Percentiles rank a stretch among this genome's conserved stretches.
phyloP scores from a whole-genome alignment of 345 rosid genomes.

The Citrus mangshanensis region DNA sequence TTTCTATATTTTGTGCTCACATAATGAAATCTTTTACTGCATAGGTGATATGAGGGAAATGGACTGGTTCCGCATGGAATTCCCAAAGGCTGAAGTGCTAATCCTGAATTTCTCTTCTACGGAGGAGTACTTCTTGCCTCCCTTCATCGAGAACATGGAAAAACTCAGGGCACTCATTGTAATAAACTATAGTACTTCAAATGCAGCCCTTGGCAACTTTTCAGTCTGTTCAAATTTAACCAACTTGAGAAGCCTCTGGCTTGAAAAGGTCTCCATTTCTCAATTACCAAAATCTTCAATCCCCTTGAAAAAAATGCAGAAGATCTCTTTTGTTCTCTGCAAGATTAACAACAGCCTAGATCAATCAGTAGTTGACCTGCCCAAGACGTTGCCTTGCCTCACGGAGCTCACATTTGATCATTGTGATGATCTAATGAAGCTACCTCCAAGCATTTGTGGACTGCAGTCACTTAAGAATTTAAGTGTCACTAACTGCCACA shows the following conservation, averaged over 20 bases:
- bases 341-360: conserved; percentile 59
- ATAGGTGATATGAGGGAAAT: conserved; percentile 75
- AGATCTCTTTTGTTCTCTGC: conserved; percentile 74
- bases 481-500: conserved; percentile 88
- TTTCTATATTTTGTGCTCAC: not conserved
- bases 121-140: conserved; percentile 69
- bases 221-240: conserved; percentile 46
- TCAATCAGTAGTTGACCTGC: conserved; percentile 40
- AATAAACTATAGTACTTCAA: conserved; percentile 56
- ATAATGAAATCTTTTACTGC: not conserved
- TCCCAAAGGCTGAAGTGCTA: conserved; percentile 88
- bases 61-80: conserved; percentile 79
- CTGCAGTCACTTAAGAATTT: conserved; percentile 49
- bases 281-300: conserved; percentile 39
- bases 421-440: conserved; percentile 59
- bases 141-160: conserved; percentile 66
- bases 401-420: conserved; percentile 72
- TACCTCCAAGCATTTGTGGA: conserved; percentile 58
- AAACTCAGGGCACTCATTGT: conserved; percentile 73
- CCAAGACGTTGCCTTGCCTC: conserved; percentile 59
- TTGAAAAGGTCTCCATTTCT: conserved; percentile 65
- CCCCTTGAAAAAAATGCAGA: conserved; percentile 46
- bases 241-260: conserved; percentile 79
- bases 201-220: conserved; percentile 52
- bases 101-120: conserved; percentile 61